Evolutionary conservation across 306 rosid genomes (phyloP), one percentile per base, ranked within the genome.

Genomic region (Ziziphus jujuba): DNA sequence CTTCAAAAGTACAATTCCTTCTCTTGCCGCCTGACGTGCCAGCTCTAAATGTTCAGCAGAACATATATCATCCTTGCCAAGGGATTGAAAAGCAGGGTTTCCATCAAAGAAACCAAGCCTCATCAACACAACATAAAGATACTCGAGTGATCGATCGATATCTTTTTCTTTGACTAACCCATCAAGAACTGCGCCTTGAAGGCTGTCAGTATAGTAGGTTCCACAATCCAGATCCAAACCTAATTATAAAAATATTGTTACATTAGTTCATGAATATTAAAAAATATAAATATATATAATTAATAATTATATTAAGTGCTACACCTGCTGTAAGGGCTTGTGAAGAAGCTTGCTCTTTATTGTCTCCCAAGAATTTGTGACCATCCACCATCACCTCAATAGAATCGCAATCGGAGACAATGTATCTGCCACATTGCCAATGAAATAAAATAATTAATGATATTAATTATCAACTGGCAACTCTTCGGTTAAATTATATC

Each of bases 341-440:
- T n/a, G n/a, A n/a, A n/a, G n/a, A n/a, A n/a, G n/a, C n/a, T n/a
- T n/a, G n/a, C n/a, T n/a, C n/a, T 2, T 19, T 14, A 0, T 43
- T 31, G 40, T 73, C 44, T n/a, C 59, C 33, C 8, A 56, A 66
- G 52, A 52, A 65, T 57, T 69, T 44, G 11, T 65, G 77, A 9
- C 21, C 33, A 35, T 73, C n/a, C 21, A 64, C 65, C 44, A 57
- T 64, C 21, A 73, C 72, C 21, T 65, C 60, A 22, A 73, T 28
- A 55, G 77, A 73, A 50, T 65, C 77, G 35, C 77, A 73, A 65
- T 73, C 77, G 7, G 77, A 34, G 16, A 64, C 77, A 31, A 72
- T 72, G 12, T 69, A 69, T 43, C 73, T 69, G 65, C 47, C 17
- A 11, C 20, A 45, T 2, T 7, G 1, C 15, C 16, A 5, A 21